Base-by-base conservation (phyloP, 768 basidiomycete species). In the Lentinula raphanica region DNA sequence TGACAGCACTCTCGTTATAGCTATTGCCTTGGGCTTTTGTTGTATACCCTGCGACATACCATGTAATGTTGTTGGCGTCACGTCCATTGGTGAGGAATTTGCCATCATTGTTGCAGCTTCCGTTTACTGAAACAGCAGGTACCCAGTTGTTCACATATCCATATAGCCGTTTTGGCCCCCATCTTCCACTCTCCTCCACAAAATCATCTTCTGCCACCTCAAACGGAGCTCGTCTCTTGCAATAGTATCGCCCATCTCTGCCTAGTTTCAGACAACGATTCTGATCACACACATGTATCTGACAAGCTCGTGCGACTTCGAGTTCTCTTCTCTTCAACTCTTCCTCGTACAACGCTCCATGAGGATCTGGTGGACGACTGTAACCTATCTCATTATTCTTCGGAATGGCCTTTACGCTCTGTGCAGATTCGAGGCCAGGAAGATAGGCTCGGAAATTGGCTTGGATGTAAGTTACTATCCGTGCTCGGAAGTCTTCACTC, bases 1-100 rank as follows among this genome's bases (percentile, higher is more conserved):
- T 25, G 0, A 80, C 19, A 1, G 78, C 77, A 0, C 75, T 72
- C 5, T 64, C 35, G 46, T 80, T 80, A 25, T 62, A 68, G 0
- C 65, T 60, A 7, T 61, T 58, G 8, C 55, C 49, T 50, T 78
- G 76, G 46, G 74, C 76, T 60, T 82, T 82, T 0, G 74, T 68
- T 0, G 70, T 62, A 58, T 81, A 80, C 0, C 56, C 61, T 0
- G 74, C 71, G 1, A 74, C 66, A 49, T 82, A 82, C 53, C 64
- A 76, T 0, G 69, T 64, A 0, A 76, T 58, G 3, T 68, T 63
- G 25, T 65, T 67, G 0, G 75, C 77, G 0, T 75, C 72, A 0
- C 6, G 19, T 0, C 69, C 72, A 49, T 70, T 71, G 3, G 69
- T 67, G 0, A 80, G 49, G 0, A 79, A 54, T 54, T 80, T 79